A percentile compares a stretch with the other conserved stretches of the same genome.
Evolutionary conservation across 2,329 filamentous ascomycete genomes (phyloP).

Genomic region (Trichoderma citrinoviride): DNA sequence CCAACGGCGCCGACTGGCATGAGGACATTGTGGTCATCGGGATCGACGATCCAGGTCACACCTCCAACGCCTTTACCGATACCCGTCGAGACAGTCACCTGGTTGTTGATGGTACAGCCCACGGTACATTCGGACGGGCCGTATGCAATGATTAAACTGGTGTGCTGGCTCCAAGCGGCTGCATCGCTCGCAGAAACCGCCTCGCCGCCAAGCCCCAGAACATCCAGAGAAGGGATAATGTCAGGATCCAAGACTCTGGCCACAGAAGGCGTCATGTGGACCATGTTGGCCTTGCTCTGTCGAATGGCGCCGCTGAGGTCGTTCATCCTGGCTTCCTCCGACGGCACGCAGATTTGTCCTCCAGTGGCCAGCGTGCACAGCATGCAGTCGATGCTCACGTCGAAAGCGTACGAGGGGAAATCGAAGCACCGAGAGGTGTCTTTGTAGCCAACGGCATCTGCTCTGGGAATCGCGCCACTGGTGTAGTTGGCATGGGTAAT

Average conservation of each 20-base stretch:
- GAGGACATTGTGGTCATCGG: conserved; percentile 45
- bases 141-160: conserved; percentile 51
- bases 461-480: conserved; percentile 45
- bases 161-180: conserved; percentile 45
- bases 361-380: conserved; percentile 51
- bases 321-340: conserved; percentile 53
- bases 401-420: conserved; percentile 54
- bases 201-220: conserved; percentile 51
- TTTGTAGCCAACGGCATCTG: conserved; percentile 43
- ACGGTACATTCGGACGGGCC: conserved; percentile 56
- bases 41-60: conserved; percentile 52
- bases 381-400: conserved; percentile 55
- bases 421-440: conserved; percentile 45
- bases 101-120: conserved; percentile 51
- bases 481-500: conserved; percentile 48
- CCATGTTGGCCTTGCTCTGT: conserved; percentile 46
- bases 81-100: conserved; percentile 41
- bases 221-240: conserved; percentile 46
- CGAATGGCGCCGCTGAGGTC: conserved; percentile 47
- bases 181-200: conserved; percentile 52
- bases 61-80: conserved; percentile 50
- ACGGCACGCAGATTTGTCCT: conserved; percentile 53
- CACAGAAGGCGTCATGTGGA: conserved; percentile 51
- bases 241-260: conserved; percentile 47
- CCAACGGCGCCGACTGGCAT: conserved; percentile 50